Percentiles rank a stretch among this genome's conserved stretches.
phyloP scores from a whole-genome alignment of 331 rosid genomes.

The Saraca asoca region DNA sequence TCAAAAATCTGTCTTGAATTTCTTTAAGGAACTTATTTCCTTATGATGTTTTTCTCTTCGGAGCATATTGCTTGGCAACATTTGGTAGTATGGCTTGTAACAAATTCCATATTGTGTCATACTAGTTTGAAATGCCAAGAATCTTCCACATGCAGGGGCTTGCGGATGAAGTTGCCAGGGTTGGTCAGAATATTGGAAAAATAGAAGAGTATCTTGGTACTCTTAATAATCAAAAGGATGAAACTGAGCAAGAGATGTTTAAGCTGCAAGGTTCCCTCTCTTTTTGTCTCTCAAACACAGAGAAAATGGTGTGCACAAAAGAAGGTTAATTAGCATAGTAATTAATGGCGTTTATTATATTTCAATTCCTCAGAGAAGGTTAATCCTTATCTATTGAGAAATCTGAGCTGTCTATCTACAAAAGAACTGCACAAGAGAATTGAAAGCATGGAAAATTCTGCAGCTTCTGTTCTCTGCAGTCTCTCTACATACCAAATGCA shows the following conservation, averaged over 20 bases:
- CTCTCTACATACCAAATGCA: slow-evolving; percentile 20
- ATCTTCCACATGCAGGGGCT: slow-evolving; percentile 40
- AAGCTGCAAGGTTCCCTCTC: slow-evolving; percentile 48
- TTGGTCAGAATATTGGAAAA: slow-evolving; percentile 19
- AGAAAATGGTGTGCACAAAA: background rate
- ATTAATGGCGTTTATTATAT: background rate
- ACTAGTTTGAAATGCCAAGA: background rate
- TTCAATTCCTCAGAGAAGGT: slow-evolving; percentile 35
- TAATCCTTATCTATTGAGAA: slow-evolving; percentile 16
- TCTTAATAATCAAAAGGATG: slow-evolving; percentile 15
- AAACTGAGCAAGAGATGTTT: slow-evolving; percentile 29
- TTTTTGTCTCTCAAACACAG: background rate
- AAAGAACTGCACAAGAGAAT: slow-evolving; percentile 44
- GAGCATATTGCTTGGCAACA: background rate
- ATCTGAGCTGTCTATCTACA: slow-evolving; percentile 11
- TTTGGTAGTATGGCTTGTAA: slow-evolving; percentile 5
- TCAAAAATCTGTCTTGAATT: slow-evolving; percentile 11
- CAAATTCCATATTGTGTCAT: background rate
- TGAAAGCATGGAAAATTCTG: slow-evolving; percentile 41
- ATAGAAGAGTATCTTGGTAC: background rate
- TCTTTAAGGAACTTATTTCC: background rate
- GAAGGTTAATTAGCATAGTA: background rate
- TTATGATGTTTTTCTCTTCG: background rate
- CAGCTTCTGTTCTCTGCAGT: slow-evolving; percentile 43
- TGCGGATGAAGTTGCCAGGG: background rate